Evolutionary conservation across 805 yeast species (phyloP).

Genomic region (Candida suzukii): DNA sequence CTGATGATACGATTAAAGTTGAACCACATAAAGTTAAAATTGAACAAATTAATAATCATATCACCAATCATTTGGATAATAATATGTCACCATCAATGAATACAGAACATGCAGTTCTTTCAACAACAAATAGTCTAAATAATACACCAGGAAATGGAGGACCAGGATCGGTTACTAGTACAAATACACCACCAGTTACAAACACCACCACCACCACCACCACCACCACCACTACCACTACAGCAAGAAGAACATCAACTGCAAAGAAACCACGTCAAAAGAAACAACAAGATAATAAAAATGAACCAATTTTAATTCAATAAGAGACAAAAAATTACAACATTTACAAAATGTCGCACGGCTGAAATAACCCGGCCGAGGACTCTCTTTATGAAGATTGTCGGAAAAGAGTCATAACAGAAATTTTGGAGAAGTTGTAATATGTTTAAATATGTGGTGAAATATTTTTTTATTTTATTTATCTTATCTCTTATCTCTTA

Average conservation of each 20-base stretch:
- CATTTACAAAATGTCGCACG: too few species aligned
- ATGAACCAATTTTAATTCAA: background rate
- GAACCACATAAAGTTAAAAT: constrained; percentile 16
- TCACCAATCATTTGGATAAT: too few species aligned
- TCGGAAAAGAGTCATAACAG: too few species aligned
- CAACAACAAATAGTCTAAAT: too few species aligned
- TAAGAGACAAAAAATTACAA: background rate
- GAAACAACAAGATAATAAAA: background rate
- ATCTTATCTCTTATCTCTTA: too few species aligned
- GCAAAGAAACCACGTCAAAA: background rate
- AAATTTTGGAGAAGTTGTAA: too few species aligned
- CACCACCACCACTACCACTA: background rate
- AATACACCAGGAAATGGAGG: background rate
- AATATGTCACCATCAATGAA: too few species aligned
- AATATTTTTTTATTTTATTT: too few species aligned
- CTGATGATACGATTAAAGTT: constrained; percentile 33
- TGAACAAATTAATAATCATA: constrained; percentile 10
- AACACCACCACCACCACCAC: background rate
- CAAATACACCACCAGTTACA: background rate
- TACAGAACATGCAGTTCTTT: too few species aligned
- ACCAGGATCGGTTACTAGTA: background rate
- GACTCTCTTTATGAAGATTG: too few species aligned
- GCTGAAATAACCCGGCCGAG: too few species aligned
- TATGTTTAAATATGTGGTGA: too few species aligned
- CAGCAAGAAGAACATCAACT: background rate